A percentile compares a stretch with the other conserved stretches of the same genome.
These are phyloP conservation scores for Rubia peregrina DNA, from an alignment of 305 asterid species.

Conservation along the genomic window DNA sequence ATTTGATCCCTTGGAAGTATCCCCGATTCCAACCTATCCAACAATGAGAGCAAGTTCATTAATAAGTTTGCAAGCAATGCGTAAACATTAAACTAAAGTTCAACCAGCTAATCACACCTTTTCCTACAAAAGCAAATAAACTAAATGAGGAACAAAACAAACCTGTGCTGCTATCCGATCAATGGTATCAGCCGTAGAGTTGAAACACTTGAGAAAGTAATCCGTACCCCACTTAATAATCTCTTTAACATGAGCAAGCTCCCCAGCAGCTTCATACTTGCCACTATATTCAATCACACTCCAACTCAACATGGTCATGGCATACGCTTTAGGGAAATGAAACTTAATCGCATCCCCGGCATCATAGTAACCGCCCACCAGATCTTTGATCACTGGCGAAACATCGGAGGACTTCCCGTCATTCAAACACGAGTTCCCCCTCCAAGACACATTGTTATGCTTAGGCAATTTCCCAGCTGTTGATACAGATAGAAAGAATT, in stretches of 20 bases:
- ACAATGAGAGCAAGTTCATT: not conserved
- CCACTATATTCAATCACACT: conserved; percentile 84
- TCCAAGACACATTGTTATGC: conserved; percentile 53
- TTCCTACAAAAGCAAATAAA: not conserved
- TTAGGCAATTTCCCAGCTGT: conserved; percentile 53
- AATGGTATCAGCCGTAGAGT: conserved; percentile 70
- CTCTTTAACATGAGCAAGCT: conserved; percentile 71
- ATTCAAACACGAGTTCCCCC: conserved; percentile 41
- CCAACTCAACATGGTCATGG: conserved; percentile 97
- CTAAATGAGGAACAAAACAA: not conserved
- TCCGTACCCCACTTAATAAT: conserved; percentile 93
- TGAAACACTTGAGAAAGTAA: conserved; percentile 79
- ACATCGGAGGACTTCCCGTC: conserved; percentile 35
- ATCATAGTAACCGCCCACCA: conserved; percentile 79
- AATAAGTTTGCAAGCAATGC: not conserved
- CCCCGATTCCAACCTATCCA: conserved; percentile 82
- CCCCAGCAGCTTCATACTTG: conserved; percentile 79
- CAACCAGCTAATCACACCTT: not conserved
- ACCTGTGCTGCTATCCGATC: conserved; percentile 68
- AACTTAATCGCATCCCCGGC: conserved; percentile 96
- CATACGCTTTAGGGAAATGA: conserved; percentile 72
- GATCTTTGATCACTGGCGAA: conserved; percentile 29
- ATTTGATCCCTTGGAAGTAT: conserved; percentile 49
- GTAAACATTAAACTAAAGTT: not conserved
- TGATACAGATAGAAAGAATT: conserved; percentile 12